phyloP scores from a whole-genome alignment of 2,329 filamentous ascomycete genomes.

The Sporothrix mexicana region DNA sequence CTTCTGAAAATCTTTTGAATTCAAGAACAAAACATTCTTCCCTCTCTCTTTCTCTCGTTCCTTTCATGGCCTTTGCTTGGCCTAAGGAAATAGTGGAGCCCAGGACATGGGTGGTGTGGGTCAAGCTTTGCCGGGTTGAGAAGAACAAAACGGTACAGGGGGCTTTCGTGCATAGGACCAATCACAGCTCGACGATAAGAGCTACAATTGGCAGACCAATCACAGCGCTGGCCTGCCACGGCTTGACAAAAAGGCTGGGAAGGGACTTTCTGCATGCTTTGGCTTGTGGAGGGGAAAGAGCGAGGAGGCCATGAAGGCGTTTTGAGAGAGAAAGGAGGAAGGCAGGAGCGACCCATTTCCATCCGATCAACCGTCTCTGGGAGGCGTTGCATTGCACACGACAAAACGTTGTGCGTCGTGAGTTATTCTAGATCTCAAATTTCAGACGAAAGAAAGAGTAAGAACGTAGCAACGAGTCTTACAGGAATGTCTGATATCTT shows the following conservation, averaged over 20 bases:
- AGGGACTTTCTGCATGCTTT: not conserved
- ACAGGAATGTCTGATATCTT: not conserved
- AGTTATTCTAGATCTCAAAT: too few relatives aligned
- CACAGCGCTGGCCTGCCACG: not conserved
- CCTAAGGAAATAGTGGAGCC: not conserved
- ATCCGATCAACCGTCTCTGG: conserved; percentile 1
- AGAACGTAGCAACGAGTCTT: not conserved
- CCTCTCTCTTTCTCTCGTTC: not conserved
- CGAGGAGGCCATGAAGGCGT: not conserved
- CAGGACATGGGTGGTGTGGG: conserved; percentile 19
- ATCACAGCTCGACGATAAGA: conserved; percentile 30
- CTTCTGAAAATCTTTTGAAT: not conserved
- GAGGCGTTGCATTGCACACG: not conserved
- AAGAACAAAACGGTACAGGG: conserved; percentile 15
- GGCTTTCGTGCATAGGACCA: not conserved
- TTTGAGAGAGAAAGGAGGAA: not conserved
- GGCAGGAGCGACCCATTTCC: conserved; percentile 8
- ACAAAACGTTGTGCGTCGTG: not conserved
- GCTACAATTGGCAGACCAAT: conserved; percentile 24
- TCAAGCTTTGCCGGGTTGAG: conserved; percentile 23
- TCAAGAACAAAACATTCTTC: not conserved
- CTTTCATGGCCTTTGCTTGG: not conserved
- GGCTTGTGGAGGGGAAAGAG: not conserved
- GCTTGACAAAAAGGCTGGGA: not conserved
- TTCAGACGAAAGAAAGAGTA: too few relatives aligned